These are phyloP conservation scores for Colletotrichum lentis DNA, from an alignment of 2,329 filamentous ascomycete species.

Conservation along the genomic window DNA sequence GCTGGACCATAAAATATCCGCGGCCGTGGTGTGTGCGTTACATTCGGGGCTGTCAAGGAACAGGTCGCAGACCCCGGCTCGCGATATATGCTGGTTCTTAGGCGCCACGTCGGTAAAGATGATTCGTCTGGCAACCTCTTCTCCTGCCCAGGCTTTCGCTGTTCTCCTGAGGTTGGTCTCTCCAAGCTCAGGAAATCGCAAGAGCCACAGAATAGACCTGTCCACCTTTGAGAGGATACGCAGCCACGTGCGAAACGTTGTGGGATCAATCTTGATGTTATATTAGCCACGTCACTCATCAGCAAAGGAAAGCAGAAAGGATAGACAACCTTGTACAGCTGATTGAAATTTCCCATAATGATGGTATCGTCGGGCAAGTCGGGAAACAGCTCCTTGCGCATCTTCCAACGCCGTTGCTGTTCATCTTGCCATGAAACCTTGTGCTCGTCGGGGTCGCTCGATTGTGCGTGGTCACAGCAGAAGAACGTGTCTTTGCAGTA, in stretches of 20 bases:
- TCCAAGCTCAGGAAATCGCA: conserved; percentile 94
- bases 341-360: conserved; percentile 97
- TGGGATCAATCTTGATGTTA: conserved; percentile 82
- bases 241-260: conserved; percentile 94
- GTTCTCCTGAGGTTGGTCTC: conserved; percentile 85
- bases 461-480: conserved; percentile 96
- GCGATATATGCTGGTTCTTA: conserved; percentile 91
- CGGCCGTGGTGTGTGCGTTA: conserved; percentile 97
- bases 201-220: conserved; percentile 90
- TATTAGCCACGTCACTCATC: conserved; percentile 19
- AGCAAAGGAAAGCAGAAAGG: background rate
- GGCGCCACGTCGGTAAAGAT: conserved; percentile 97
- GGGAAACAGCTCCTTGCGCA: conserved; percentile 93
- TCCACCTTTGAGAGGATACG: conserved; percentile 86
- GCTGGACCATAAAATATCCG: conserved; percentile 95
- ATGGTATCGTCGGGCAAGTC: conserved; percentile 81
- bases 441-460: conserved; percentile 75
- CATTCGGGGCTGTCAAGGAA: conserved; percentile 98
- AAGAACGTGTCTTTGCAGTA: conserved; percentile 97
- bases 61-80: conserved; percentile 89
- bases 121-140: conserved; percentile 84
- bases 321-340: conserved; percentile 87
- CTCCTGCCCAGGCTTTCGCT: conserved; percentile 82
- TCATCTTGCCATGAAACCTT: conserved; percentile 83
- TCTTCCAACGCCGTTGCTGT: conserved; percentile 82